Conservation (phyloP, 495 filamentous ascomycete genomes). For the Pyrenula massariospora region DNA sequence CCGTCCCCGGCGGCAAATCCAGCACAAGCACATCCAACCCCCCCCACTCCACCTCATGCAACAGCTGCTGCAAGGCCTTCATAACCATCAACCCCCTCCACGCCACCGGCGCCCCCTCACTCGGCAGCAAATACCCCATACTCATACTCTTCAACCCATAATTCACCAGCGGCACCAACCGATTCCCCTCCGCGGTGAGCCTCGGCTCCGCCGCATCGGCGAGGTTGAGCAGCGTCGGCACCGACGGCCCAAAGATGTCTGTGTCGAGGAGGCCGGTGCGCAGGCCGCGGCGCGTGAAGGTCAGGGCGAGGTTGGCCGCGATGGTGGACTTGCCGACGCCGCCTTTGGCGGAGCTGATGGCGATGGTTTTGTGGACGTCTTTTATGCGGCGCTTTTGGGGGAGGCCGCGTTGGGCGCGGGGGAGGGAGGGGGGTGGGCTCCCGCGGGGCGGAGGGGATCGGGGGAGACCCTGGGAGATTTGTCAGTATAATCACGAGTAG, state of each 20-base stretch:
- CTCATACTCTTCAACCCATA: conserved; percentile 97
- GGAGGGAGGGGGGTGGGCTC: conserved; percentile 59
- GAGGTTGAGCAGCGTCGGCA: conserved; percentile 81
- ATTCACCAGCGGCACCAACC: conserved; percentile 78
- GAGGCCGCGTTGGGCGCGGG: conserved; percentile 72
- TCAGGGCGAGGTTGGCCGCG: conserved; percentile 82
- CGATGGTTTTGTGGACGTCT: conserved; percentile 76
- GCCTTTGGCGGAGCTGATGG: conserved; percentile 90
- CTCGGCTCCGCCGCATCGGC: conserved; percentile 49
- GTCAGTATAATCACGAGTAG: neutral
- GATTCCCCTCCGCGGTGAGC: conserved; percentile 50
- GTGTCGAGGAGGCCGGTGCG: conserved; percentile 83
- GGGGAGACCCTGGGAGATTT: neutral
- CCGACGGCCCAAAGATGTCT: conserved; percentile 92
- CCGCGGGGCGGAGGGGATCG: conserved; percentile 51
- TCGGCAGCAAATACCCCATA: conserved; percentile 81
- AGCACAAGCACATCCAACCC: conserved; percentile 74
- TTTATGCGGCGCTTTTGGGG: conserved; percentile 69
- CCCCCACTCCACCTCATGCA: conserved; percentile 90
- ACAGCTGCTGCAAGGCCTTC: conserved; percentile 90
- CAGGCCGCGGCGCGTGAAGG: conserved; percentile 69
- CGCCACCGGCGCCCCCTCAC: conserved; percentile 68
- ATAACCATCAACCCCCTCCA: conserved; percentile 97
- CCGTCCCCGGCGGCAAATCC: conserved; percentile 88
- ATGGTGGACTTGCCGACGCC: conserved; percentile 95